Base-by-base conservation (phyloP, 2,329 filamentous ascomycete species). In the Alternaria atra region DNA sequence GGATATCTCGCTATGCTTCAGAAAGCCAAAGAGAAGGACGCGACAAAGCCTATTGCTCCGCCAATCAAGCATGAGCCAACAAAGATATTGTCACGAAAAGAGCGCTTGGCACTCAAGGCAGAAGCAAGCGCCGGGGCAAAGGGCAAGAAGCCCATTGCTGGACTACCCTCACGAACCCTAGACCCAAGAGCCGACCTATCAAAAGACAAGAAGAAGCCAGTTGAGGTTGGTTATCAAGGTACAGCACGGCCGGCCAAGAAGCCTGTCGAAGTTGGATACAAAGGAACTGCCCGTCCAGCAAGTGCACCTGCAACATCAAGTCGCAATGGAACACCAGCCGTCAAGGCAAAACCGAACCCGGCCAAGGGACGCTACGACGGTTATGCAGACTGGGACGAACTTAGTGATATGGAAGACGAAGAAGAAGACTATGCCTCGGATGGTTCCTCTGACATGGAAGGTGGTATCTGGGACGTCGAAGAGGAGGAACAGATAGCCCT, bases 371-470 rank as follows among this genome's bases (percentile, higher is more conserved):
- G 70, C 39, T 73, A 74, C 47, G 71, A 69, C 42, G 74, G 74
- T 4, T 83, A 80, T 65, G 81, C 73, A 35, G 67, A 71, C 35
- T 80, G 75, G 73, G 74, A 73, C 8, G 74, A 79, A 23, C 77
- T 80, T 15, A 76, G 77, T 4, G 73, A 76, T 29, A 82, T 83
- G 27, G 82, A 82, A 3, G 84, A 86, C 42, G 88, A 91, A 8
- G 88, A 90, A 43, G 88, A 90, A 32, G 83, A 82, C 48, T 90
- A 91, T 65, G 85, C 82, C 3, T 89, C 87, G 0, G 90, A 90
- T 55, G 87, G 76, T 6, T 91, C 89, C 5, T 92, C 90, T 6
- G 91, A 92, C 69, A 93, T 93, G 90, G 91, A 93, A 76, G 91
- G 90, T 2, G 90, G 90, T 34, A 76, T 90, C 37, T 89, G 89